These are phyloP conservation scores for Kwoniella botswanensis DNA, from an alignment of 768 basidiomycete genomes.

Conservation along the genomic window DNA sequence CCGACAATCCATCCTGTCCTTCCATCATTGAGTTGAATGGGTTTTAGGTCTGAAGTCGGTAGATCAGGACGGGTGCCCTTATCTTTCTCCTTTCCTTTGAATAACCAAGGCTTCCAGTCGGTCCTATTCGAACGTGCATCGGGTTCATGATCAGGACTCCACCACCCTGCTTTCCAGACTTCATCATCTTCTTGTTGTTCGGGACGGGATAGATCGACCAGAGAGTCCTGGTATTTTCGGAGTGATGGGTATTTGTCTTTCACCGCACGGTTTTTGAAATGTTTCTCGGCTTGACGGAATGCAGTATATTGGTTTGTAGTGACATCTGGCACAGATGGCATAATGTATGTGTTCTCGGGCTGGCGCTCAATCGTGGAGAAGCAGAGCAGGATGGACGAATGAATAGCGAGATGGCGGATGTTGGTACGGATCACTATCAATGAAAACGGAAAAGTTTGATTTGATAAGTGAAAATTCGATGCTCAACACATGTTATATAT, in stretches of 20 bases:
- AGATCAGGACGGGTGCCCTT: conserved; percentile 26
- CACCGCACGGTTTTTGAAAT: conserved; percentile 45
- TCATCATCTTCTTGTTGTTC: conserved; percentile 39
- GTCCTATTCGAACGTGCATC: conserved; percentile 1
- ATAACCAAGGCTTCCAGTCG: conserved; percentile 8
- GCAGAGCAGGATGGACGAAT: too few species aligned
- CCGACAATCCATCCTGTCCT: conserved; percentile 40
- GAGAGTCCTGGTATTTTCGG: conserved; percentile 21
- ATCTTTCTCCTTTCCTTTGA: conserved; percentile 41
- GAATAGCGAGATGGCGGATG: too few species aligned
- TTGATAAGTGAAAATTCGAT: too few species aligned
- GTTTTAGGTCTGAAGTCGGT: conserved; percentile 23
- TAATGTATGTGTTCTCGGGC: conserved; percentile 3
- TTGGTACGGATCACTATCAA: too few species aligned
- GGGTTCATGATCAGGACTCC: conserved; percentile 25
- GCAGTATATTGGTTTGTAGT: conserved; percentile 29
- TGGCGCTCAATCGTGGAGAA: too few species aligned
- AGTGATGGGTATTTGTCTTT: conserved; percentile 30
- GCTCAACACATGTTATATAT: too few species aligned
- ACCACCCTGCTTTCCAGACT: conserved; percentile 53
- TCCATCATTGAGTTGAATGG: conserved; percentile 30
- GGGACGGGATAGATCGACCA: conserved; percentile 50
- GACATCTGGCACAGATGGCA: conserved; percentile 26
- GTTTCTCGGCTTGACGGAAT: conserved; percentile 49
- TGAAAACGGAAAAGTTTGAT: too few species aligned